phyloP scores from a whole-genome alignment of 2,329 filamentous ascomycete genomes.

The Aspergillus sp. region DNA sequence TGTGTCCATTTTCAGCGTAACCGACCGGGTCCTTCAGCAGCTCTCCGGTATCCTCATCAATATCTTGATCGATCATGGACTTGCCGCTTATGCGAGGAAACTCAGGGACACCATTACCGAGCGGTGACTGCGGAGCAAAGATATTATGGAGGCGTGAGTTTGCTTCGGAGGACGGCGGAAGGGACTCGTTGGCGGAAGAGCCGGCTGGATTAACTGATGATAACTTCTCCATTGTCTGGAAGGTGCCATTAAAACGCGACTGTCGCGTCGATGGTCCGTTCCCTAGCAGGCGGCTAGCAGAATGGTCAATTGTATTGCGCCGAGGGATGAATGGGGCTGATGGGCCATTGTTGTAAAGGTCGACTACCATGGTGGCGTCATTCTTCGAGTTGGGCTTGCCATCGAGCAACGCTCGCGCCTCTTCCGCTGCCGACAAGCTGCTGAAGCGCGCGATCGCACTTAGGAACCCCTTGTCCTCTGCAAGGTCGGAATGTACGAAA shows the following conservation, averaged over 20 bases:
- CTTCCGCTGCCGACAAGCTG: slow-evolving; percentile 57
- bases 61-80: slow-evolving; percentile 64
- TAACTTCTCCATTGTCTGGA: slow-evolving; percentile 59
- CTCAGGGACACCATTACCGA: slow-evolving; percentile 55
- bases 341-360: slow-evolving; percentile 50
- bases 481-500: slow-evolving; percentile 54
- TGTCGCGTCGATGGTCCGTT: slow-evolving; percentile 51
- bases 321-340: slow-evolving; percentile 37
- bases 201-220: slow-evolving; percentile 49
- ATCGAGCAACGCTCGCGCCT: slow-evolving; percentile 59
- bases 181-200: slow-evolving; percentile 51
- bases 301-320: slow-evolving; percentile 56
- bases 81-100: slow-evolving; percentile 57
- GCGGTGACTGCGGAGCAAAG: slow-evolving; percentile 62
- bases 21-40: slow-evolving; percentile 63
- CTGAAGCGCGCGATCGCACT: slow-evolving; percentile 61
- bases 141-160: slow-evolving; percentile 54
- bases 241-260: slow-evolving; percentile 61
- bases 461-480: slow-evolving; percentile 57
- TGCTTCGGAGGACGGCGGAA: slow-evolving; percentile 50
- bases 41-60: slow-evolving; percentile 63
- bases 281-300: slow-evolving; percentile 35
- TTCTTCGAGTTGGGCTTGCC: slow-evolving; percentile 63
- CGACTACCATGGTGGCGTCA: slow-evolving; percentile 58
- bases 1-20: slow-evolving; percentile 68